Conservation (phyloP, 495 filamentous ascomycete genomes). For the Xeromyces bisporus region DNA sequence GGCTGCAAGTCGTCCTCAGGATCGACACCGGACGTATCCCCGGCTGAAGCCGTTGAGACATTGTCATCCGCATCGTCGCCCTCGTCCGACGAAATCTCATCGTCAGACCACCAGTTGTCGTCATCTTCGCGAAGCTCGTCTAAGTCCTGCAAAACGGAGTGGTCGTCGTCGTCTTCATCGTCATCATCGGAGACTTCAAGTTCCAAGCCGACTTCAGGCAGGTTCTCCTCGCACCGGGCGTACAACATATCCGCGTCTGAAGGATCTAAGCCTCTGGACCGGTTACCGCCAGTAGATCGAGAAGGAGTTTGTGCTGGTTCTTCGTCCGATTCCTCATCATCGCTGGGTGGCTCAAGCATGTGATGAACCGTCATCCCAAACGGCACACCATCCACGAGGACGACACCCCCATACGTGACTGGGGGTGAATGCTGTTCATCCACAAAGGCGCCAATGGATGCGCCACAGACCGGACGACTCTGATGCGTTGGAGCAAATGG, state of each 20-base stretch:
- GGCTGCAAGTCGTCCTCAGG: conserved; percentile 53
- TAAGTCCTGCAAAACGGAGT: conserved; percentile 13
- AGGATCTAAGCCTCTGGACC: conserved; percentile 9
- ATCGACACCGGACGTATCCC: conserved; percentile 70
- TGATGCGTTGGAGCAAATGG: conserved; percentile 41
- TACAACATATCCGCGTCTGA: conserved; percentile 15
- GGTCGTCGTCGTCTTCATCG: conserved; percentile 27
- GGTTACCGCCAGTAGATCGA: conserved; percentile 19
- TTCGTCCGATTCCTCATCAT: conserved; percentile 31
- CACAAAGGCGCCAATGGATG: conserved; percentile 81
- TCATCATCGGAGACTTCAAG: conserved; percentile 35
- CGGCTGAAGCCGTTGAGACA: conserved; percentile 46
- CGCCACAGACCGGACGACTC: conserved; percentile 60
- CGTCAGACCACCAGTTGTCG: conserved; percentile 26
- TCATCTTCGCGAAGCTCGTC: conserved; percentile 18
- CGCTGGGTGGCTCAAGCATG: conserved; percentile 71
- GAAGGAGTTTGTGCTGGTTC: conserved; percentile 14
- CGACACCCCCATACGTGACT: conserved; percentile 74
- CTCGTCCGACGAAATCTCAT: conserved; percentile 32
- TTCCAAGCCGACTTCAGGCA: conserved; percentile 20
- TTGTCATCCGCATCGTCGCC: conserved; percentile 27
- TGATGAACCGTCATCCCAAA: conserved; percentile 95
- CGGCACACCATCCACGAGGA: conserved; percentile 64
- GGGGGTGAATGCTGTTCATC: conserved; percentile 72
- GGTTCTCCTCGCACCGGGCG: conserved; percentile 17